A percentile compares a stretch with the other conserved stretches of the same genome.
These are phyloP conservation scores for Cytospora paraplurivora DNA, from an alignment of 2,329 filamentous ascomycete species.

Conservation along the genomic window DNA sequence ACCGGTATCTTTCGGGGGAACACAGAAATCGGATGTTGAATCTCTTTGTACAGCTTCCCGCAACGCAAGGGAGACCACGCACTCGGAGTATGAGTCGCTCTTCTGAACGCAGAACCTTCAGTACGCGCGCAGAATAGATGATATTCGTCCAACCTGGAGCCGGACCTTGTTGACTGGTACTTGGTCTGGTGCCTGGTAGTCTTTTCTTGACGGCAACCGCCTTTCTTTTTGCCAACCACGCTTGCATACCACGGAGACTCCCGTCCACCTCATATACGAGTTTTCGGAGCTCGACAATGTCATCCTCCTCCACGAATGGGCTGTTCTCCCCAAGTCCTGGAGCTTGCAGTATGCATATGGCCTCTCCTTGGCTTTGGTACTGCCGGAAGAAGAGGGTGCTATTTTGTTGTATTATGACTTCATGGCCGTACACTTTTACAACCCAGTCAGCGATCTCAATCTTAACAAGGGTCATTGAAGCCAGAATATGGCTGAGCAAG, in stretches of 20 bases:
- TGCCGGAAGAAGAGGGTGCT: neutral
- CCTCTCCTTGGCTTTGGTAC: conserved; percentile 14
- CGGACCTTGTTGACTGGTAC: neutral
- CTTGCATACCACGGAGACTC: conserved; percentile 14
- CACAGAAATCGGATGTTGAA: conserved; percentile 33
- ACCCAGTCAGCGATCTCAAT: neutral
- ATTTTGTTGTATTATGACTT: conserved; percentile 17
- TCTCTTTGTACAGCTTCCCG: conserved; percentile 12
- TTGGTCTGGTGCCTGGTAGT: neutral
- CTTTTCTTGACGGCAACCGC: neutral
- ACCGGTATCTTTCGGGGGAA: conserved; percentile 19
- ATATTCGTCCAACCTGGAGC: conserved; percentile 29
- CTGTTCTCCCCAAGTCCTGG: conserved; percentile 33
- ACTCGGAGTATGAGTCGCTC: conserved; percentile 30
- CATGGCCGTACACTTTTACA: conserved; percentile 28
- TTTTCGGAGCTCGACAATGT: conserved; percentile 32
- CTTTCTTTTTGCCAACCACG: conserved; percentile 15
- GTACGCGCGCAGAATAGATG: conserved; percentile 31
- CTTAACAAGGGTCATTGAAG: neutral
- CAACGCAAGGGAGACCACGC: conserved; percentile 20
- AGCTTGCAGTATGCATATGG: conserved; percentile 25
- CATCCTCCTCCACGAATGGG: conserved; percentile 32
- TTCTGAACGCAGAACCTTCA: conserved; percentile 29
- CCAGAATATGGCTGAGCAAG: neutral
- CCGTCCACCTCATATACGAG: conserved; percentile 22